Percentiles rank a stretch among this genome's conserved stretches.
phyloP scores from a whole-genome alignment of 2,329 filamentous ascomycete genomes.

The Camptophora hylomeconis region DNA sequence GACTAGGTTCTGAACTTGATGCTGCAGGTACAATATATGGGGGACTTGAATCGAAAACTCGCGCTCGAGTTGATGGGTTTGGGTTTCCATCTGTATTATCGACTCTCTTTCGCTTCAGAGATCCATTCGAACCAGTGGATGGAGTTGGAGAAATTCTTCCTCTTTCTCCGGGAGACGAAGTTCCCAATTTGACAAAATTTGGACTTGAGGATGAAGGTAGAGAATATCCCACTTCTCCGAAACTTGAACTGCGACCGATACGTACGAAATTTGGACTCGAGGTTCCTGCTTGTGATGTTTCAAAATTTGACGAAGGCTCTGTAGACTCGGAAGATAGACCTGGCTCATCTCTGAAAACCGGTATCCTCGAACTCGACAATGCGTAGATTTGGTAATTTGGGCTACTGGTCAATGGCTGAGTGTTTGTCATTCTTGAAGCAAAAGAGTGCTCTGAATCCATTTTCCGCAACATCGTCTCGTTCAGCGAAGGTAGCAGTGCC shows the following conservation, averaged over 20 bases:
- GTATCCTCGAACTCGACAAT: constrained; percentile 7
- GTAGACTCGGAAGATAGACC: constrained; percentile 23
- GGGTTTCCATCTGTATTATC: no score
- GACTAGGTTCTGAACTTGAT: constrained; percentile 22
- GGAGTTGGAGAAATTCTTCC: constrained; percentile 24
- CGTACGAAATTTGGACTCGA: constrained; percentile 30
- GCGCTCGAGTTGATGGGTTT: background rate
- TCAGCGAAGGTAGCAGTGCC: constrained; percentile 12
- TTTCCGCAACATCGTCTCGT: constrained; percentile 5
- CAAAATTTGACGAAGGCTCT: constrained; percentile 19
- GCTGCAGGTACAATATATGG: constrained; percentile 21
- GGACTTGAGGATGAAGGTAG: constrained; percentile 28
- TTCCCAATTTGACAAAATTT: constrained; percentile 28
- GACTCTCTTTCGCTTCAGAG: constrained; percentile 15
- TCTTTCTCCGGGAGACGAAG: constrained; percentile 21
- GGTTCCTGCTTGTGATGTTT: constrained; percentile 14
- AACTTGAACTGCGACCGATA: constrained; percentile 25
- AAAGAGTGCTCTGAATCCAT: constrained; percentile 12
- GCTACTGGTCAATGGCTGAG: constrained; percentile 9
- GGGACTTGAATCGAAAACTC: constrained; percentile 26
- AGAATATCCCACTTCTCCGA: constrained; percentile 7
- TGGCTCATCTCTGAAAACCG: constrained; percentile 8
- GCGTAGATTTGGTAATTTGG: constrained; percentile 10
- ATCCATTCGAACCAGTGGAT: constrained; percentile 26
- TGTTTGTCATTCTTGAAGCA: constrained; percentile 9